Evolutionary conservation across 1,284 basidiomycete species (phyloP), one percentile per base, ranked within the genome.

Genomic region (Nidula niveotomentosa): DNA sequence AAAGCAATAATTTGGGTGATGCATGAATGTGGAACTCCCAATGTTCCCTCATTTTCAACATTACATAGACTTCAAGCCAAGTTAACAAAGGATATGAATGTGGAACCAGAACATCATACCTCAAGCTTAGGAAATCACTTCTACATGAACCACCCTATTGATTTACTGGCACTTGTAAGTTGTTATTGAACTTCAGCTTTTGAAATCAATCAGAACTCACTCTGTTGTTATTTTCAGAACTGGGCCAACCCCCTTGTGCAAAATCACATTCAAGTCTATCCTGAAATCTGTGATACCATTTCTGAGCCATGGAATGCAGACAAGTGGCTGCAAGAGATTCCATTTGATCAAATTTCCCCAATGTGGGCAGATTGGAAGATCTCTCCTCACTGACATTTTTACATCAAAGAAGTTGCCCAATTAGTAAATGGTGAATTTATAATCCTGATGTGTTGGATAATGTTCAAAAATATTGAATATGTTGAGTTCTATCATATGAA

Each of bases 221-320:
- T n/a, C n/a, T n/a, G n/a, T n/a, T n/a, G n/a, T n/a, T n/a, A n/a
- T n/a, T n/a, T n/a, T n/a, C n/a, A 75, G 72, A 71, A 74, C 49
- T 74, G 64, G 59, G 62, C 67, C 10, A 74, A 76, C 58, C 72
- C 73, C 0, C 46, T 67, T 4, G 67, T 73, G 0, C 60, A 65
- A 0, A 54, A 60, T 30, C 57, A 65, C 35, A 63, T 76, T 1
- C 60, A 65, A 12, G 35, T 69, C 0, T 73, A 73, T 56, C 69
- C 69, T 2, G 69, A 74, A 41, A 53, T 69, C 1, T 55, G 58
- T 7, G 46, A 41, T 2, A 35, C 53, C 1, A 53, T 73, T 1
- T 63, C 62, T 1, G 71, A 76, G 57, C 56, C 60, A 4, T 69
- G 60, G 57, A 69, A 75, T 9, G 72, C 60, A 0, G 60, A 59